Percentiles rank a stretch among this genome's conserved stretches.
Evolutionary conservation across 805 yeast genomes (phyloP).

Genomic region (Spathaspora girioi): DNA sequence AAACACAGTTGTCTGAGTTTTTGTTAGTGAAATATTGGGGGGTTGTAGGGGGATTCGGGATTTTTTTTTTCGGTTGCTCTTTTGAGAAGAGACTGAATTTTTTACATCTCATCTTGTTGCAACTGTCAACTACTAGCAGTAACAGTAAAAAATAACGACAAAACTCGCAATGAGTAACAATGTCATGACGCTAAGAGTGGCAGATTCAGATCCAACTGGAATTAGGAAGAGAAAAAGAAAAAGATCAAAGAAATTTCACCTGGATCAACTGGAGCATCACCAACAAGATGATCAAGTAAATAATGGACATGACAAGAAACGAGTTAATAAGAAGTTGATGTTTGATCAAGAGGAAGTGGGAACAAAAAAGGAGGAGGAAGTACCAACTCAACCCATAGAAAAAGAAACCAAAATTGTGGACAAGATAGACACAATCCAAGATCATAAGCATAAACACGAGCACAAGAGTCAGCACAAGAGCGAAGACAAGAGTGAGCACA

Average conservation of each 20-base stretch:
- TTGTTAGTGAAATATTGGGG: too few species aligned
- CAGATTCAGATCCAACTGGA: constrained; percentile 2
- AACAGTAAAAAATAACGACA: background rate
- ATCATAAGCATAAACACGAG: background rate
- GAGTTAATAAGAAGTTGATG: constrained; percentile 22
- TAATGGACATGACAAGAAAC: constrained; percentile 3
- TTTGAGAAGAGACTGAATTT: background rate
- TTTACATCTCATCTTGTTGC: background rate
- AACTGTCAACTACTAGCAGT: background rate
- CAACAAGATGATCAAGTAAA: background rate
- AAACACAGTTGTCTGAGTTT: too few species aligned
- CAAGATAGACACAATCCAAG: background rate
- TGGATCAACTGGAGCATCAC: background rate
- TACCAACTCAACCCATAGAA: background rate
- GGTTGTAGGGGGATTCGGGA: background rate
- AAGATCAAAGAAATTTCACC: constrained; percentile 14
- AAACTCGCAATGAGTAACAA: background rate
- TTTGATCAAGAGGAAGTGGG: constrained; percentile 14
- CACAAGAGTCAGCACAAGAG: constrained; percentile 3
- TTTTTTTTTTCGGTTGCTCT: background rate
- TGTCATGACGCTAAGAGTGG: background rate
- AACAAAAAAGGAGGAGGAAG: background rate
- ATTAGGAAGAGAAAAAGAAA: constrained; percentile 30
- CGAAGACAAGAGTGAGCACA: background rate
- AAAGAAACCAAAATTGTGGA: background rate